Base-by-base conservation (phyloP, 306 rosid genomes). In the Spatholobus suberectus region DNA sequence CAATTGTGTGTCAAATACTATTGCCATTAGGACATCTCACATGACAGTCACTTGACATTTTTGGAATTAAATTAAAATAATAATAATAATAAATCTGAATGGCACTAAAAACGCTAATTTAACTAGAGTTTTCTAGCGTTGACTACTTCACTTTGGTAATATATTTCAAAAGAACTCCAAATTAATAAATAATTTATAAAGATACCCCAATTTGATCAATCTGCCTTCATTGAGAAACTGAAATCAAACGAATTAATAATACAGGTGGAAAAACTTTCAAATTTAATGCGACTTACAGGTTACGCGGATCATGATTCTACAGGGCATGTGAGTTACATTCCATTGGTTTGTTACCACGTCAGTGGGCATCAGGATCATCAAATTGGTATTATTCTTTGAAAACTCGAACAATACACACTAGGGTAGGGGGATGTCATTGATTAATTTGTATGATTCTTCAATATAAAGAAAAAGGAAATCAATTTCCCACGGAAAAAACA, bases 291-390 rank as follows among this genome's bases (percentile, higher is more conserved):
- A 73, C 74, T 38, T 5, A 57, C 70, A 59, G 11, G 49, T 73
- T 67, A 49, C 66, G 43, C 26, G 78, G 61, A 79, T 55, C 84
- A 26, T 27, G 81, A 77, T 61, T 81, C 75, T 49, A 21, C 55
- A 59, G 0, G 11, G 11, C 88, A 85, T 41, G 88, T 85, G 85
- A 40, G 57, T 4, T 59, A 58, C 82, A 69, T 59, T 37, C 37
- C 79, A 75, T 18, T 80, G 75, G 84, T 65, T n/a, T 18, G 20
- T n/a, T n/a, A 3, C 12, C 52, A 26, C 18, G 38, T 17, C 11
- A 40, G 32, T 51, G 26, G 6, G 8, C 83, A 21, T 63, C 8
- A 70, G 62, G 67, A 78, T 66, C 71, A 75, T 57, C 12, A 55
- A 67, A 47, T 29, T 47, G 13, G 13, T 20, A 40, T 20, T 66